Percentiles rank a stretch among this genome's conserved stretches.
Evolutionary conservation across 1,284 basidiomycete species (phyloP).

Genomic region (Lentinula novae-zelandiae): DNA sequence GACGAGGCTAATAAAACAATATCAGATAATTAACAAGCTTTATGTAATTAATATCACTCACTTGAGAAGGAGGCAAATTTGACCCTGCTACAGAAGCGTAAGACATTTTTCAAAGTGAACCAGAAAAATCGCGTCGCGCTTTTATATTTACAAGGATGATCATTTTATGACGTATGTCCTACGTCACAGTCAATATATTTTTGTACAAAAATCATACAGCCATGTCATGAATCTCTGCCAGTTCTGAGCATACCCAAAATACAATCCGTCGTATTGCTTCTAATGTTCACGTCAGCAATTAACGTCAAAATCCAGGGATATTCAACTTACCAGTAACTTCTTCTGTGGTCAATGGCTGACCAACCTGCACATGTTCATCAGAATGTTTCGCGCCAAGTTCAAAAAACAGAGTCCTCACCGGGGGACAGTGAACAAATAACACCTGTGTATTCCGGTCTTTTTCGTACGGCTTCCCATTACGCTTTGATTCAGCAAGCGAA

Average conservation of each 20-base stretch:
- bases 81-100: slow-evolving; percentile 64
- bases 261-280: slow-evolving; percentile 59
- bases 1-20: slow-evolving; percentile 44
- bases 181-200: too few relatives aligned
- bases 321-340: slow-evolving; percentile 43
- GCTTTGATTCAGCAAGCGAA: slow-evolving; percentile 68
- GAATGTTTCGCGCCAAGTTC: too few relatives aligned
- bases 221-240: slow-evolving; percentile 12
- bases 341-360: slow-evolving; percentile 55
- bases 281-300: neutral
- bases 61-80: slow-evolving; percentile 42
- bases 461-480: slow-evolving; percentile 49
- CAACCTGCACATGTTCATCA: slow-evolving; percentile 14
- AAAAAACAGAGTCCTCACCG: slow-evolving; percentile 28
- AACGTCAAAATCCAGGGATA: too few relatives aligned
- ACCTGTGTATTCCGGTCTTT: slow-evolving; percentile 54
- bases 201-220: neutral
- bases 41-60: too few relatives aligned
- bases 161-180: neutral
- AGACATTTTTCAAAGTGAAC: slow-evolving; percentile 40
- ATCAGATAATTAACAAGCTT: neutral
- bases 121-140: neutral
- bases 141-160: neutral
- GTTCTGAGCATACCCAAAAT: slow-evolving; percentile 48
- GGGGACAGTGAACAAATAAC: slow-evolving; percentile 70